phyloP scores from a whole-genome alignment of 768 basidiomycete species.

The Rossbeevera mucosa region DNA sequence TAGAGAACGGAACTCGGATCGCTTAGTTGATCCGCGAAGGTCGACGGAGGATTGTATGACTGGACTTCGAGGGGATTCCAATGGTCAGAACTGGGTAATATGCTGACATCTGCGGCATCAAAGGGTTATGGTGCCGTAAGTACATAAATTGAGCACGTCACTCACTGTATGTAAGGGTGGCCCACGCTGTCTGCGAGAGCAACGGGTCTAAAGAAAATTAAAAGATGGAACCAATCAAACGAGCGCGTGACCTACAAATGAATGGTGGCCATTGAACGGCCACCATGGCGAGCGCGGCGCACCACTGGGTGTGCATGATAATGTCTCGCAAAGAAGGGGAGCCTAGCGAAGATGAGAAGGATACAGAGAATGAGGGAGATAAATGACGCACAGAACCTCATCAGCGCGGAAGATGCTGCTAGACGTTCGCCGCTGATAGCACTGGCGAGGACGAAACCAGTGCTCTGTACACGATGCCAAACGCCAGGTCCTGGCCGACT shows the following conservation, averaged over 20 bases:
- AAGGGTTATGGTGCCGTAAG: slow-evolving; percentile 9
- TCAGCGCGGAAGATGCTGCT: slow-evolving; percentile 75
- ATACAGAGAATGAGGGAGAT: slow-evolving; percentile 5
- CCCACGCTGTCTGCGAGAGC: slow-evolving; percentile 84
- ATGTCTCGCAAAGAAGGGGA: slow-evolving; percentile 92
- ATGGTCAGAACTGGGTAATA: slow-evolving; percentile 52
- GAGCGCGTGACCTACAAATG: slow-evolving; percentile 56
- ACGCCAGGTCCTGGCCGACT: slow-evolving; percentile 52
- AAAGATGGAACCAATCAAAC: slow-evolving; percentile 12
- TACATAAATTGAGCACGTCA: slow-evolving; percentile 10
- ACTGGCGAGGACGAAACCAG: slow-evolving; percentile 85
- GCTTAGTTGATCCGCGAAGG: slow-evolving; percentile 68
- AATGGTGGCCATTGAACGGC: slow-evolving; percentile 95
- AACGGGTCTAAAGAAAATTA: slow-evolving; percentile 65
- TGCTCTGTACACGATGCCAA: slow-evolving; percentile 73
- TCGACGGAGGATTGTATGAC: slow-evolving; percentile 59
- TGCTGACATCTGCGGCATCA: slow-evolving; percentile 58
- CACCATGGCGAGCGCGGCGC: slow-evolving; percentile 83
- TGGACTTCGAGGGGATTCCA: slow-evolving; percentile 64
- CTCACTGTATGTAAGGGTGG: slow-evolving; percentile 72
- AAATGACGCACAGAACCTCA: slow-evolving; percentile 74
- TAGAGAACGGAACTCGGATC: slow-evolving; percentile 73
- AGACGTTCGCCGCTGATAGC: slow-evolving; percentile 90
- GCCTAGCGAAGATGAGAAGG: slow-evolving; percentile 41
- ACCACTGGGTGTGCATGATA: slow-evolving; percentile 92